phyloP scores from a whole-genome alignment of 352 stramenopile species.

The Porosira glacialis region DNA sequence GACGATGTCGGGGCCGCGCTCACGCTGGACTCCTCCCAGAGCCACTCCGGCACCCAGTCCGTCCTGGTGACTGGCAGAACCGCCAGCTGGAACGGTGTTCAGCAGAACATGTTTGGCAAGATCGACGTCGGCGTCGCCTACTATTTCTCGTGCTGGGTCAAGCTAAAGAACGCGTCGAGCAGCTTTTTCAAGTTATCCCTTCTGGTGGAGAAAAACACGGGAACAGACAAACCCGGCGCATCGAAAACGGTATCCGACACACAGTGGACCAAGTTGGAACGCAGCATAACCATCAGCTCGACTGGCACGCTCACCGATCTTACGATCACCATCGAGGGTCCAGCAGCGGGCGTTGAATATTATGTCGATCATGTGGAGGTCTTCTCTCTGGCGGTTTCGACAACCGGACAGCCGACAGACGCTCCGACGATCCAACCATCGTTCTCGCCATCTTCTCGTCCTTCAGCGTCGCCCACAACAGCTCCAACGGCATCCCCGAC shows the following conservation, averaged over 20 bases:
- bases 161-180: slow-evolving; percentile 18
- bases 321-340: slow-evolving; percentile 14
- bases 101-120: slow-evolving; percentile 14
- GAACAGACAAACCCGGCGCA: slow-evolving; percentile 1
- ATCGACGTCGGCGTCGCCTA: slow-evolving; percentile 12
- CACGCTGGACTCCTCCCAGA: neutral
- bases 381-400: too few relatives aligned
- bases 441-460: neutral
- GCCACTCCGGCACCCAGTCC: slow-evolving; percentile 12
- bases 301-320: slow-evolving; percentile 14
- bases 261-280: slow-evolving; percentile 22
- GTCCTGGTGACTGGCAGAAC: slow-evolving; percentile 17
- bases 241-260: slow-evolving; percentile 12
- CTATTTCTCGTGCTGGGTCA: slow-evolving; percentile 28
- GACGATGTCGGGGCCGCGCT: neutral
- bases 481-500: neutral
- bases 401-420: slow-evolving; percentile 1
- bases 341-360: slow-evolving; percentile 15
- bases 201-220: slow-evolving; percentile 16
- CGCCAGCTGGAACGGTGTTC: slow-evolving; percentile 7
- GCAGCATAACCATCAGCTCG: slow-evolving; percentile 9
- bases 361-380: slow-evolving; percentile 7
- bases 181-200: slow-evolving; percentile 11
- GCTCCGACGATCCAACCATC: neutral
- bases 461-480: neutral